Base-by-base conservation (phyloP, 371 early-diverging fungal genomes). In the Mycotypha africana region DNA sequence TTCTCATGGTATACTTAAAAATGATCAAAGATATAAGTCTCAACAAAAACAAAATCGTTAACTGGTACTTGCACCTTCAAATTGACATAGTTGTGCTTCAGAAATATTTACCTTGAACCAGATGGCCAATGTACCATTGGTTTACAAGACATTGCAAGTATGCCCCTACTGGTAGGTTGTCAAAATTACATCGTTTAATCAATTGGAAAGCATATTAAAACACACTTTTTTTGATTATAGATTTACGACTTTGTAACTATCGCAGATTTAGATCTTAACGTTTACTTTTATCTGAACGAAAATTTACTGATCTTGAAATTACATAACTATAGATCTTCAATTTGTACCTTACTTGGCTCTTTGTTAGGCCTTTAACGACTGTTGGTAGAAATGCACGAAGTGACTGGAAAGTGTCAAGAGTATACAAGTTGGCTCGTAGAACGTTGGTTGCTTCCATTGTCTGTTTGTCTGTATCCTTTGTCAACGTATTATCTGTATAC, bases 81-180 rank as follows among this genome's bases (percentile, higher is more conserved):
- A 28, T 8, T 42, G 45, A 1, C n/a, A n/a, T 38, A 53, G 54
- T 9, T 53, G 42, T 23, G 39, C 25, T 53, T 43, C 22, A 58
- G 75, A 20, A 67, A 66, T 21, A 67, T 62, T 4, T 67, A 67
- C 35, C 34, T 79, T 22, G 62, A 65, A 28, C 51, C 58, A 1
- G 56, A 67, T 39, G 77, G 73, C 7, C 45, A 45, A 19, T 79
- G 80, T 46, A 65, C 56, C 23, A 77, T 75, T 51, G 78, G 77
- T 23, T 47, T 77, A 21, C 62, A 70, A 47, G 69, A 58, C 0
- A 36, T 69, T 42, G 76, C 80, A 17, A 73, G 76, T 51, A 55
- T 79, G 39, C 66, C 65, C 9, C 56, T 79, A 15, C 35, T 74
- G 58, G 70, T 71, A 55, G 53, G 35, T 46, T 28, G 12, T 8